Evolutionary conservation across 306 rosid genomes (phyloP).

Genomic region (Pachyrhizus erosus): DNA sequence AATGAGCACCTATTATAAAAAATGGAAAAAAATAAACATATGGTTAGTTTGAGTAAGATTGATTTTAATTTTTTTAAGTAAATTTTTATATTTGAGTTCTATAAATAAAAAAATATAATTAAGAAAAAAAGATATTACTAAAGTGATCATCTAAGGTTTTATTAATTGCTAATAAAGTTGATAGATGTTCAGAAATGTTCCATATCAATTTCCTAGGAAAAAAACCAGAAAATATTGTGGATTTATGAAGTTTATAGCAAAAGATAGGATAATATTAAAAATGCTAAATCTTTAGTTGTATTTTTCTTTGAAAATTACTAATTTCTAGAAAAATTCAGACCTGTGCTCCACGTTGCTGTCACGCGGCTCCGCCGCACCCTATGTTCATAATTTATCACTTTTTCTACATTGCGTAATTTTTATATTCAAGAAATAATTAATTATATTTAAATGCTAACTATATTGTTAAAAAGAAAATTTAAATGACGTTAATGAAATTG

Average conservation of each 20-base stretch:
- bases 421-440: not conserved
- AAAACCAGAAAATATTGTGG: not conserved
- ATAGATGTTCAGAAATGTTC: too few relatives aligned
- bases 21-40: not conserved
- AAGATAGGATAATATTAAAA: not conserved
- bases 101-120: too few relatives aligned
- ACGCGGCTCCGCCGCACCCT: conserved; percentile 24
- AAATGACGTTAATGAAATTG: too few relatives aligned
- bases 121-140: too few relatives aligned
- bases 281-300: not conserved
- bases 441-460: not conserved
- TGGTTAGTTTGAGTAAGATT: too few relatives aligned
- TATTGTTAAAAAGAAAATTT: too few relatives aligned
- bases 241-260: not conserved
- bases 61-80: too few relatives aligned
- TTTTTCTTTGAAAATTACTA: not conserved
- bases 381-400: not conserved
- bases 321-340: not conserved
- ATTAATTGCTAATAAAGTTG: too few relatives aligned
- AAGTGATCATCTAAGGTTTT: too few relatives aligned
- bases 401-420: not conserved
- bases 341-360: conserved; percentile 15
- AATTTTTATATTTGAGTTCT: too few relatives aligned
- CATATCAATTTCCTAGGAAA: too few relatives aligned
- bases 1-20: not conserved